Percentiles rank a stretch among this genome's conserved stretches.
Evolutionary conservation across 1,139 yeast genomes (phyloP).

Genomic region (Sugiyamaella sp.): DNA sequence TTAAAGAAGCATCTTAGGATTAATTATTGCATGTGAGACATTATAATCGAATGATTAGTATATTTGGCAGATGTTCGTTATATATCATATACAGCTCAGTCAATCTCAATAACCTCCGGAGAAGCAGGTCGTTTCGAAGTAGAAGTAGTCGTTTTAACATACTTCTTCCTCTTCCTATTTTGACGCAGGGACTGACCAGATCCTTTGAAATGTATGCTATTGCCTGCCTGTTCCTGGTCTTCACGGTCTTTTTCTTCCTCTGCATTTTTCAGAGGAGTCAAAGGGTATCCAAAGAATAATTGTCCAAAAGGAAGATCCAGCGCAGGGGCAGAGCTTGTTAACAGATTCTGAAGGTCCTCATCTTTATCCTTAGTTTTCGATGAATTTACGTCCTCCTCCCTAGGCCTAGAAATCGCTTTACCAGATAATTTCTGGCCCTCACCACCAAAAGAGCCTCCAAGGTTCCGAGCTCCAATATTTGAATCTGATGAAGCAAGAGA

Average conservation of each 20-base stretch:
- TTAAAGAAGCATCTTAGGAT: no score
- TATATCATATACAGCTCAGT: constrained; percentile 43
- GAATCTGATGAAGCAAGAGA: constrained; percentile 4
- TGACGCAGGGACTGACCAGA: constrained; percentile 60
- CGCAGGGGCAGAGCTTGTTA: constrained; percentile 67
- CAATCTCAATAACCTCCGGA: constrained; percentile 81
- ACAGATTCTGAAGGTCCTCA: constrained; percentile 50
- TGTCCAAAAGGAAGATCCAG: constrained; percentile 79
- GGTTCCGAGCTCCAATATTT: not conserved
- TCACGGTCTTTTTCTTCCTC: constrained; percentile 47
- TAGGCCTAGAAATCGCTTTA: constrained; percentile 44
- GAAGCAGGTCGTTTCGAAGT: constrained; percentile 28
- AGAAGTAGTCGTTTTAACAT: constrained; percentile 45
- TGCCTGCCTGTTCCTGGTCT: constrained; percentile 33
- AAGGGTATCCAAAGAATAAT: constrained; percentile 91
- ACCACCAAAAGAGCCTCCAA: constrained; percentile 53
- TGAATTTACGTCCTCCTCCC: constrained; percentile 9
- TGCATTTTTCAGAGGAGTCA: constrained; percentile 65
- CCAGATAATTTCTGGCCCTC: constrained; percentile 78
- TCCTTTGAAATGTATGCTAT: constrained; percentile 45
- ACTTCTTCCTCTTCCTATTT: constrained; percentile 71
- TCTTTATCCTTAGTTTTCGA: constrained; percentile 29
- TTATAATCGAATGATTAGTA: no score
- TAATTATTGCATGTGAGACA: no score
- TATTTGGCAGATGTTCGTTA: not conserved